Percentiles rank a stretch among this genome's conserved stretches.
Conservation (phyloP, 2,329 filamentous ascomycete species). For the Coleophoma cylindrospora region DNA sequence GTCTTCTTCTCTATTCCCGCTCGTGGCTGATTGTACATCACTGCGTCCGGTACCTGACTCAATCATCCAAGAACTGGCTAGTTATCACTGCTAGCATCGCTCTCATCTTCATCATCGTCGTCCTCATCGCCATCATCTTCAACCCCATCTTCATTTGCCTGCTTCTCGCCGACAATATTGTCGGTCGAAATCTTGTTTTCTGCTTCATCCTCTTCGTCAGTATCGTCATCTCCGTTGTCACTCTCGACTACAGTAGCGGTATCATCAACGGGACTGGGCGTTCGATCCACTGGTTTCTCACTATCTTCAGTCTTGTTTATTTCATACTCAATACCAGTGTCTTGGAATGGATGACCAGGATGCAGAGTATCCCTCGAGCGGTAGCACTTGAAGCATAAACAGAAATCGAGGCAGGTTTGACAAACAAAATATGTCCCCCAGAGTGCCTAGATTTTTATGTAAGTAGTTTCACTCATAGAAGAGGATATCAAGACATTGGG, state of each 20-base stretch:
- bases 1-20: too few species aligned
- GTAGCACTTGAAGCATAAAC: background rate
- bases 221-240: background rate
- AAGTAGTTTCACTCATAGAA: background rate
- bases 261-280: background rate
- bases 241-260: background rate
- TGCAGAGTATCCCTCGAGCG: background rate
- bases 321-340: too few species aligned
- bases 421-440: background rate
- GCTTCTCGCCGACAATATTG: background rate
- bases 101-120: background rate
- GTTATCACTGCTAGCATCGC: background rate
- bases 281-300: too few species aligned
- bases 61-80: background rate
- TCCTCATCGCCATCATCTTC: background rate
- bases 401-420: background rate
- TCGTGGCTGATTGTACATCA: too few species aligned
- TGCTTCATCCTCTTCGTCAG: background rate
- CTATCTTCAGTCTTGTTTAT: too few species aligned
- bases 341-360: background rate
- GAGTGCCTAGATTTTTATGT: background rate
- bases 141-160: background rate
- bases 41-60: too few species aligned
- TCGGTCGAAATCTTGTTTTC: background rate
- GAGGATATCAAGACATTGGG: background rate